phyloP scores from a whole-genome alignment of 2,329 filamentous ascomycete genomes.

The Fusarium foetens region DNA sequence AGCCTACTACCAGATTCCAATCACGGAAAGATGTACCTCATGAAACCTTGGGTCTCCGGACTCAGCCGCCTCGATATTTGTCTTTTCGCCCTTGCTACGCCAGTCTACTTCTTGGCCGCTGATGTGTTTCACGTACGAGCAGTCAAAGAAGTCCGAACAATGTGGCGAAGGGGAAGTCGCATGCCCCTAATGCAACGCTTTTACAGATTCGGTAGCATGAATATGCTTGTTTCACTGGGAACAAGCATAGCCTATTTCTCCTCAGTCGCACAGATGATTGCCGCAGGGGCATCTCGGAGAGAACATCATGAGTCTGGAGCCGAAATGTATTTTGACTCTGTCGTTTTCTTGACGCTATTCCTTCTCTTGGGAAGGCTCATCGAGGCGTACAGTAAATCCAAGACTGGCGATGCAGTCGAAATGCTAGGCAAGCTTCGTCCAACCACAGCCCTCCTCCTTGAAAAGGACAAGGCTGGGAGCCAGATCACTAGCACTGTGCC shows the following conservation, averaged over 20 bases:
- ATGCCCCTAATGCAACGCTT: conserved; percentile 80
- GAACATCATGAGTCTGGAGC: conserved; percentile 28
- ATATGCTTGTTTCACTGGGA: conserved; percentile 88
- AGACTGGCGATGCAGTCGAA: conserved; percentile 86
- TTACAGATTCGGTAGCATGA: conserved; percentile 97
- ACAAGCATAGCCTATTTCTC: conserved; percentile 89
- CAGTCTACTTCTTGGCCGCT: conserved; percentile 86
- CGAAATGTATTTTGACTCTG: conserved; percentile 86
- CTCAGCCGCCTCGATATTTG: conserved; percentile 82
- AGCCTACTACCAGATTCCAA: conserved; percentile 73
- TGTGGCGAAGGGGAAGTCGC: conserved; percentile 82
- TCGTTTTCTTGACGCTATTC: conserved; percentile 91
- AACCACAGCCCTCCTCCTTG: conserved; percentile 77
- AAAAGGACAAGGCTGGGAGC: conserved; percentile 50
- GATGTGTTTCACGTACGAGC: conserved; percentile 86
- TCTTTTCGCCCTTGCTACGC: conserved; percentile 83
- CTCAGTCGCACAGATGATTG: conserved; percentile 81
- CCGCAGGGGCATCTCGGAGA: conserved; percentile 58
- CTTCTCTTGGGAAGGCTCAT: conserved; percentile 78
- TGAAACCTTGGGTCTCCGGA: conserved; percentile 75
- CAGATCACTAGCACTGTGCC: conserved; percentile 56
- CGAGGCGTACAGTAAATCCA: conserved; percentile 92
- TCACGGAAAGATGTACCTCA: conserved; percentile 70
- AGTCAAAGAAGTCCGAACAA: conserved; percentile 77
- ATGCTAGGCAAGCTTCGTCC: conserved; percentile 82